A percentile compares a stretch with the other conserved stretches of the same genome.
These are phyloP conservation scores for Trichophyton verrucosum DNA, from an alignment of 2,329 filamentous ascomycete genomes.

Conservation along the genomic window DNA sequence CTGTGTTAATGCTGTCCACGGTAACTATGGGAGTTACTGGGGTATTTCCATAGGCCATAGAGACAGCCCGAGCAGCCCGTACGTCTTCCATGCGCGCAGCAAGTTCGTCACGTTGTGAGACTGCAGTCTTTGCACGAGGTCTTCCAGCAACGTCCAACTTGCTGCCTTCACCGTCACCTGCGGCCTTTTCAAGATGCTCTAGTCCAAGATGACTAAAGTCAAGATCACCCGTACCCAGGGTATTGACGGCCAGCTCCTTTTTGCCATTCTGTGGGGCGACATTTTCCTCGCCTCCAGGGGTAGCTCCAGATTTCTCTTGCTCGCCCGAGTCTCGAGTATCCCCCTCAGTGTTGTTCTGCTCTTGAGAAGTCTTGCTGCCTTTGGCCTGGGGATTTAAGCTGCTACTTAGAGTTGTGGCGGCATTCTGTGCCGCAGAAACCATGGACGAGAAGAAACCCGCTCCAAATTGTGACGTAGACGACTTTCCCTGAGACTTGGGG, in stretches of 20 bases:
- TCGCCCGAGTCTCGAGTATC: slow-evolving; percentile 21
- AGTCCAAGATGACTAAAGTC: slow-evolving; percentile 84
- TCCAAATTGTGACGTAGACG: slow-evolving; percentile 40
- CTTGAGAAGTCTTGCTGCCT: slow-evolving; percentile 25
- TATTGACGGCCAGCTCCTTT: slow-evolving; percentile 70
- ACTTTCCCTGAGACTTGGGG: slow-evolving; percentile 36
- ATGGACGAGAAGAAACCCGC: slow-evolving; percentile 84
- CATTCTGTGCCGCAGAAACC: slow-evolving; percentile 85
- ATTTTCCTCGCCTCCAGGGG: slow-evolving; percentile 20
- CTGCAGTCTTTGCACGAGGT: slow-evolving; percentile 25
- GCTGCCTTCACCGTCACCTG: slow-evolving; percentile 27
- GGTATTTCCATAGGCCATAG: slow-evolving; percentile 43
- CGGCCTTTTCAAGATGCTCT: slow-evolving; percentile 25
- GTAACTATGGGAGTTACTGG: slow-evolving; percentile 22
- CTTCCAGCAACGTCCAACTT: slow-evolving; percentile 23
- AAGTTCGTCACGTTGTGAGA: slow-evolving; percentile 37
- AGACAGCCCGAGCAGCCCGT: slow-evolving; percentile 48
- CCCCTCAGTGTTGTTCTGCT: slow-evolving; percentile 18
- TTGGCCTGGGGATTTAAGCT: slow-evolving; percentile 42
- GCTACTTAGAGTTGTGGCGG: slow-evolving; percentile 67
- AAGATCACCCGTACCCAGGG: slow-evolving; percentile 75
- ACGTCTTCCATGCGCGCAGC: slow-evolving; percentile 47
- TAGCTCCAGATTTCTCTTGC: slow-evolving; percentile 19
- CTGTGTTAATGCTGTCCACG: slow-evolving; percentile 24
- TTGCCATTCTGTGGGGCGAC: slow-evolving; percentile 30